phyloP scores from a whole-genome alignment of 257 asterid species.

The Parsonsia alboflavescens region DNA sequence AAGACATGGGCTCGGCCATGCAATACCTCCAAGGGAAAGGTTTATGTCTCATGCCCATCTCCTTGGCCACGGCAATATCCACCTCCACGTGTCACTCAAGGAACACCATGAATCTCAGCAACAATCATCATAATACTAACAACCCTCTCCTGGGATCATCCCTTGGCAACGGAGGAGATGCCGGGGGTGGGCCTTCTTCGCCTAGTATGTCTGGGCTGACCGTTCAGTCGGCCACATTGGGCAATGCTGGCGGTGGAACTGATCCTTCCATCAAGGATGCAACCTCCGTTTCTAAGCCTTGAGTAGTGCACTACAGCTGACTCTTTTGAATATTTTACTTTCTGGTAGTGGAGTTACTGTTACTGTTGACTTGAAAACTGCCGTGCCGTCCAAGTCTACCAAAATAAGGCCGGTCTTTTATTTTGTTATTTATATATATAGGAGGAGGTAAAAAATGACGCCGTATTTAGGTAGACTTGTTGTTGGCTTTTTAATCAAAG shows the following conservation, averaged over 20 bases:
- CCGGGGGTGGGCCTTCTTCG: conserved; percentile 42
- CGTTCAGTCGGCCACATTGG: conserved; percentile 57
- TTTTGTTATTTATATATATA: conserved; percentile 8
- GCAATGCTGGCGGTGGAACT: conserved; percentile 24
- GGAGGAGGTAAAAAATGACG: conserved; percentile 22
- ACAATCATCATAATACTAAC: conserved; percentile 2
- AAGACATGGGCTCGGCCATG: conserved; percentile 97
- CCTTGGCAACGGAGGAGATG: neutral
- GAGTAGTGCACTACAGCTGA: no score
- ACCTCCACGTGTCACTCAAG: conserved; percentile 69
- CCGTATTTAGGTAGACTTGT: conserved; percentile 61
- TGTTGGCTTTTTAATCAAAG: conserved; percentile 19
- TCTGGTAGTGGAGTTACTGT: no score
- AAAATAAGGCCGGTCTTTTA: conserved; percentile 35
- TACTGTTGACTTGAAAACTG: conserved; percentile 11
- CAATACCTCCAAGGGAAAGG: conserved; percentile 95
- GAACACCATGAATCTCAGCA: conserved; percentile 24
- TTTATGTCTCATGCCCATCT: conserved; percentile 90
- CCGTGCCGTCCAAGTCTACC: conserved; percentile 60
- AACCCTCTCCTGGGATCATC: conserved; percentile 22
- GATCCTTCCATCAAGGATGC: conserved; percentile 48
- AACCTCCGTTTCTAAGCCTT: conserved; percentile 47
- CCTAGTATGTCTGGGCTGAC: conserved; percentile 70
- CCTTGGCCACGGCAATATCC: conserved; percentile 83
- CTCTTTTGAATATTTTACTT: no score